Percentiles rank a stretch among this genome's conserved stretches.
Conservation (phyloP, 2,329 filamentous ascomycete genomes). For the Paecilomyces sp. region DNA sequence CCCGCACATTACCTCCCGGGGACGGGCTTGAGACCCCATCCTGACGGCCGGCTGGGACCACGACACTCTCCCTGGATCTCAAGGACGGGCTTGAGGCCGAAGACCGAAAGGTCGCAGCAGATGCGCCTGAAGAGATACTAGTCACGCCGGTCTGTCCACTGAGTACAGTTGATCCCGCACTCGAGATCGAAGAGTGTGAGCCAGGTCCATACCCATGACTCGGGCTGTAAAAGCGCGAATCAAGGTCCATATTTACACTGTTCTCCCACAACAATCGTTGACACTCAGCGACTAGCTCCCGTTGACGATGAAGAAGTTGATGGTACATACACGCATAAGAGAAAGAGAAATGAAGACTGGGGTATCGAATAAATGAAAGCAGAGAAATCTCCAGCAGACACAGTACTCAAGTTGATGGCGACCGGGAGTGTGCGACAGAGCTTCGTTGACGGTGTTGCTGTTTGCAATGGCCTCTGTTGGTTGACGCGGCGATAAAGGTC, state of each 20-base stretch:
- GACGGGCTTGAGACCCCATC: constrained; percentile 40
- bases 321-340: constrained; percentile 27
- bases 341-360: constrained; percentile 14
- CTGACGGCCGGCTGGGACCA: constrained; percentile 46
- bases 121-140: constrained; percentile 29
- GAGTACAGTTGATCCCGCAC: constrained; percentile 23
- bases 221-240: constrained; percentile 30
- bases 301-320: constrained; percentile 29
- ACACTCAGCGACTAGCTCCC: constrained; percentile 31
- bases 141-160: constrained; percentile 31
- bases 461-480: not conserved
- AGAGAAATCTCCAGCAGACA: not conserved
- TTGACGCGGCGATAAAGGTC: not conserved
- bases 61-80: constrained; percentile 62
- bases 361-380: constrained; percentile 12
- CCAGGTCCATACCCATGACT: constrained; percentile 15
- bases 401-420: not conserved
- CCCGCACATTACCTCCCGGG: constrained; percentile 68
- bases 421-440: not conserved
- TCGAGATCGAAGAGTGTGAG: constrained; percentile 27
- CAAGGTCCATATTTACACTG: constrained; percentile 34
- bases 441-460: not conserved
- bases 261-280: constrained; percentile 31
- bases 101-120: constrained; percentile 40
- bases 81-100: constrained; percentile 73